phyloP scores from a whole-genome alignment of 257 asterid genomes.

The Mitragyna speciosa region DNA sequence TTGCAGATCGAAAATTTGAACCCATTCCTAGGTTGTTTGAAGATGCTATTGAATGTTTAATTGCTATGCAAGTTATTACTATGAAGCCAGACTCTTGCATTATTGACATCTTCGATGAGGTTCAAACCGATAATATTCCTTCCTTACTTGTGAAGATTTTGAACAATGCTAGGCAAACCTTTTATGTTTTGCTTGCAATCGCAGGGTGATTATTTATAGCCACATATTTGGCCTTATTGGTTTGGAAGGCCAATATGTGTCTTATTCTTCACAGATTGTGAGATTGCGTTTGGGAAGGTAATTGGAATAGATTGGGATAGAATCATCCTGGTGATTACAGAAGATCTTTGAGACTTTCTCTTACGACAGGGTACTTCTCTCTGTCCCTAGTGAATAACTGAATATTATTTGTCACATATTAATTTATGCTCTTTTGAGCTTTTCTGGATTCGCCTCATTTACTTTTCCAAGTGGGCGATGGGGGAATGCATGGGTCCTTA shows the following conservation, averaged over 20 bases:
- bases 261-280: conserved; percentile 75
- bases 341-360: conserved; percentile 69
- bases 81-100: conserved; percentile 76
- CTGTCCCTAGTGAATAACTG: not conserved
- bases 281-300: conserved; percentile 69
- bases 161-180: conserved; percentile 20
- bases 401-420: not conserved
- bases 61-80: conserved; percentile 48
- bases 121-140: conserved; percentile 27
- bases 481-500: not conserved
- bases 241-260: conserved; percentile 75
- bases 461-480: not conserved
- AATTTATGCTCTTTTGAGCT: not conserved
- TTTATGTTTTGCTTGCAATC: conserved; percentile 30
- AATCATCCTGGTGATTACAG: conserved; percentile 67
- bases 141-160: conserved; percentile 8
- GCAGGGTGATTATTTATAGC: conserved; percentile 90
- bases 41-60: conserved; percentile 58
- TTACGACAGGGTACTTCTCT: conserved; percentile 64
- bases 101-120: conserved; percentile 84
- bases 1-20: conserved; percentile 69
- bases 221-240: conserved; percentile 76
- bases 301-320: conserved; percentile 51
- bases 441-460: not conserved
- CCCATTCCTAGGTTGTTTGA: conserved; percentile 69